Base-by-base conservation (phyloP, 768 basidiomycete genomes). In the Russula brevipes region DNA sequence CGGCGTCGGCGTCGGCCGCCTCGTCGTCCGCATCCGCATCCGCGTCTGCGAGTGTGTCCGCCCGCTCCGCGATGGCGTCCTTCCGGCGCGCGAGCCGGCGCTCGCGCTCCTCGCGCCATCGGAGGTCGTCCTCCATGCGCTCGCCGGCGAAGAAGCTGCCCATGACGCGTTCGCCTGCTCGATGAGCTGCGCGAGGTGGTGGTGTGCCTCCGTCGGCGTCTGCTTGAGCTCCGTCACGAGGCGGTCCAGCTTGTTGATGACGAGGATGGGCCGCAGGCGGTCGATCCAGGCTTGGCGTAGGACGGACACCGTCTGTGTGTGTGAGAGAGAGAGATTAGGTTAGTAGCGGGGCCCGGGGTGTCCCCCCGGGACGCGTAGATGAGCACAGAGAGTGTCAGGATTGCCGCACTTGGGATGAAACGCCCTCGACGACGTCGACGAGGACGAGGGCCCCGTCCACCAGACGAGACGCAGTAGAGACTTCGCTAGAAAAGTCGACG, bases 161-260 rank as follows among this genome's bases (percentile, higher is more conserved):
- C 94, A 98, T 96, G 55, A 98, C 92, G 94, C 97, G 70, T 98
- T 99, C 31, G 98, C 95, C 70, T 97, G 92, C 73, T 98, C 96
- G 57, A 99, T 92, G 14, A 98, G 80, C 42, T 92, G 88, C 6
- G 85, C 79, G n/a, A 99, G 84, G 70, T 98, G 96, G 69, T 95
- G 91, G 70, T 98, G 92, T 2, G 94, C 95, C 73, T 98, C 97
- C 3, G 85, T 79, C 1, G 97, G 94, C 0, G 92, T 80, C 14
- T 98, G 82, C 72, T 92, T 91, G 56, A 99, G 85, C 72, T 98
- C 97, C 24, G 90, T 94, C 55, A 98, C 87, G 31, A 98, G 78
- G 52, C 97, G 87, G 75, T 98, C 97, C 66, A 97, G 78, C 74
- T 98, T 98, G 78, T 98, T 98, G 76, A 99, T 91, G 53, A 99